Conservation (phyloP, 2,329 filamentous ascomycete species). For the Calonectria pseudoreteaudii region DNA sequence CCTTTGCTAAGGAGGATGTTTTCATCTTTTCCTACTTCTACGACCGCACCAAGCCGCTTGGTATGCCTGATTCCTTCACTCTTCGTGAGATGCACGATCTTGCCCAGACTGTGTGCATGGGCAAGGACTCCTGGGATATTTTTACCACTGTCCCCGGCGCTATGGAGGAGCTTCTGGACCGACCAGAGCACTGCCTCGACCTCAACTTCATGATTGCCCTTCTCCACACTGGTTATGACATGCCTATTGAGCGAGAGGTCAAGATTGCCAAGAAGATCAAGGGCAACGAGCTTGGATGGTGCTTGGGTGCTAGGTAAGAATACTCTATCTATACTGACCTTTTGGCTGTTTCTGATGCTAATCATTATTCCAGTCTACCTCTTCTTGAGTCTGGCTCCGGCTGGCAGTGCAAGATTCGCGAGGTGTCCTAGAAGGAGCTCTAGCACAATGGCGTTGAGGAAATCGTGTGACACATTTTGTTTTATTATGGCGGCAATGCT, state of each 20-base stretch:
- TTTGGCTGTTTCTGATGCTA: conserved; percentile 22
- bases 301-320: conserved; percentile 90
- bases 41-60: conserved; percentile 91
- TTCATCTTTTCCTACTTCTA: conserved; percentile 99
- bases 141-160: conserved; percentile 84
- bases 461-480: conserved; percentile 34
- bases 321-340: no score
- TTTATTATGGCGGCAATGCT: conserved; percentile 34
- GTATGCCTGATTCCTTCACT: conserved; percentile 98
- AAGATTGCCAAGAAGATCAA: conserved; percentile 99
- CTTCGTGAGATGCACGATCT: conserved; percentile 90
- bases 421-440: conserved; percentile 68
- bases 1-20: conserved; percentile 89
- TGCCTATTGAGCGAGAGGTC: conserved; percentile 96
- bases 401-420: conserved; percentile 88
- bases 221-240: conserved; percentile 95
- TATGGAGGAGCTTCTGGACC: conserved; percentile 80
- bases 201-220: conserved; percentile 96
- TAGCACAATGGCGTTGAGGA: conserved; percentile 39
- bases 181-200: conserved; percentile 94
- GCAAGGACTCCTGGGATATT: conserved; percentile 80
- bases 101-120: conserved; percentile 85
- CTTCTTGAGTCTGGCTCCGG: conserved; percentile 84
- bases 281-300: conserved; percentile 97
- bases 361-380: conserved; percentile 72